Conservation (phyloP, 768 basidiomycete genomes). For the Hericium rajendrae region DNA sequence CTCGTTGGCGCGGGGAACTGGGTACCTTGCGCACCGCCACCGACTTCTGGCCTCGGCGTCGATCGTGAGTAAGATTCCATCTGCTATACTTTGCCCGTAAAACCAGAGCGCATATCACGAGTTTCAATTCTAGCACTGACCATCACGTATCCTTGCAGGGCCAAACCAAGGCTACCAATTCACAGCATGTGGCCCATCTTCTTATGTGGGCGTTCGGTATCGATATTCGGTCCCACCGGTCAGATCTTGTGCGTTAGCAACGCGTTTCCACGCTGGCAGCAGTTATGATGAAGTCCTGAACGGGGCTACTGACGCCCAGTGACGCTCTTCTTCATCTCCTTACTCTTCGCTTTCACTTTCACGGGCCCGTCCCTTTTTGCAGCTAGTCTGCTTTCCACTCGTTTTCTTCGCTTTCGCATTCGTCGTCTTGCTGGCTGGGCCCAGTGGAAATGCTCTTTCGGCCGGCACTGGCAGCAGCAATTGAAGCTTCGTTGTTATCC, state of each 20-base stretch:
- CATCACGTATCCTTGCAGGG: too few relatives aligned
- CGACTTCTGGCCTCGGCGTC: too few relatives aligned
- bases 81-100: too few relatives aligned
- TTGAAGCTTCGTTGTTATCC: conserved; percentile 12
- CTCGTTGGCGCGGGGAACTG: too few relatives aligned
- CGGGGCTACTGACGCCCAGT: neutral
- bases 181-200: too few relatives aligned
- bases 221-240: neutral
- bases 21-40: too few relatives aligned
- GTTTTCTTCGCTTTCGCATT: conserved; percentile 20
- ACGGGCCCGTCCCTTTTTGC: conserved; percentile 19
- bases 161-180: too few relatives aligned
- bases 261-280: neutral
- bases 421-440: conserved; percentile 17
- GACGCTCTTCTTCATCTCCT: neutral
- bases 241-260: neutral
- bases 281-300: neutral
- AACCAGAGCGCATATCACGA: too few relatives aligned
- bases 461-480: conserved; percentile 7
- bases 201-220: too few relatives aligned
- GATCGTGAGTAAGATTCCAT: too few relatives aligned
- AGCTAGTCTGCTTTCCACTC: conserved; percentile 42
- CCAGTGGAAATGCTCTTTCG: conserved; percentile 27
- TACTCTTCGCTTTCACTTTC: neutral
- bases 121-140: too few relatives aligned